These are phyloP conservation scores for Cenococcum geophilum DNA, from an alignment of 495 filamentous ascomycete genomes.

Conservation along the genomic window DNA sequence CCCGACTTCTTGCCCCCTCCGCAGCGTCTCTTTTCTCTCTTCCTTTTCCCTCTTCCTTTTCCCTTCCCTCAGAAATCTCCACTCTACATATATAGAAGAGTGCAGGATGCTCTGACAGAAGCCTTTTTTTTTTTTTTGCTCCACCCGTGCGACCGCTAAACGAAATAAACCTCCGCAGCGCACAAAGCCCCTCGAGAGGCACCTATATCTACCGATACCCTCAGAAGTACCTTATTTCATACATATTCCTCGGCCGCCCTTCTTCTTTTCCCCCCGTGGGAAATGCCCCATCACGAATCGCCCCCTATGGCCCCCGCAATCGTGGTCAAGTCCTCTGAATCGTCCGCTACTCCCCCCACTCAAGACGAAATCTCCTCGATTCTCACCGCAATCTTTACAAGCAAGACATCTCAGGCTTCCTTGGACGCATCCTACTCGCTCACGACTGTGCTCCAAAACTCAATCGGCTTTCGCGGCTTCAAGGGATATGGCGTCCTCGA, in stretches of 20 bases:
- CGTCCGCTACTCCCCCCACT: slow-evolving; percentile 54
- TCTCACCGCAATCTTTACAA: slow-evolving; percentile 67
- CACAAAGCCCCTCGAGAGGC: not conserved
- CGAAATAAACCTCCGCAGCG: not conserved
- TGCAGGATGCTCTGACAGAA: slow-evolving; percentile 7
- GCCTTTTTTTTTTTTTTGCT: not conserved
- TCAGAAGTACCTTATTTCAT: not conserved
- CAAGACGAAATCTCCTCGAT: slow-evolving; percentile 66
- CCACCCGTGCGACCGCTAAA: not conserved
- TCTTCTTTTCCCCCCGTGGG: slow-evolving; percentile 1
- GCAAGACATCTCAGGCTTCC: slow-evolving; percentile 76
- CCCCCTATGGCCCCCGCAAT: slow-evolving; percentile 54
- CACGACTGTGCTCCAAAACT: slow-evolving; percentile 69
- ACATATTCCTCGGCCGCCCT: not conserved
- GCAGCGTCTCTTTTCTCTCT: not conserved
- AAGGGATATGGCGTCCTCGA: slow-evolving; percentile 64
- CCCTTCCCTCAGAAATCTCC: not conserved
- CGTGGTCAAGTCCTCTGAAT: slow-evolving; percentile 54
- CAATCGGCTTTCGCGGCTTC: slow-evolving; percentile 71
- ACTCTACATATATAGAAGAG: not conserved
- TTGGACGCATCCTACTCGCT: slow-evolving; percentile 82
- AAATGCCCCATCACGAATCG: slow-evolving; percentile 62
- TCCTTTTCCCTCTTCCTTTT: not conserved
- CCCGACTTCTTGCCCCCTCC: not conserved
- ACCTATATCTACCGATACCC: not conserved